Percentiles rank a stretch among this genome's conserved stretches.
These are phyloP conservation scores for Hibiscus mutabilis DNA, from an alignment of 345 rosid genomes.

Conservation along the genomic window DNA sequence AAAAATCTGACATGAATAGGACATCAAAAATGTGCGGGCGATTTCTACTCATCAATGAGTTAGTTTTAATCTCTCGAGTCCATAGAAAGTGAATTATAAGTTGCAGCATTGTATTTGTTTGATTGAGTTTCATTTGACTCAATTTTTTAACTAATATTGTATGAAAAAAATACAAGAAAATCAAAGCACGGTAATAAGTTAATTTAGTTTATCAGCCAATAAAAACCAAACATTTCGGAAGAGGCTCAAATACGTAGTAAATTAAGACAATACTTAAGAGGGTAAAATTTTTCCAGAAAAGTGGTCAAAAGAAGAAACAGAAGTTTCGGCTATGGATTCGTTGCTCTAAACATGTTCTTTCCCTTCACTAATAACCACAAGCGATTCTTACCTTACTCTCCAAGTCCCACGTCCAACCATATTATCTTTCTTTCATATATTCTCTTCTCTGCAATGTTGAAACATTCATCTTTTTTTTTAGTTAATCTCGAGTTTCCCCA, in stretches of 20 bases:
- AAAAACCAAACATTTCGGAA: not conserved
- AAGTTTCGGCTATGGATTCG: conserved; percentile 20
- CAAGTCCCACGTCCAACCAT: conserved; percentile 31
- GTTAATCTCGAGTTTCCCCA: not conserved
- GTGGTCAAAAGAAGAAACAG: conserved; percentile 14
- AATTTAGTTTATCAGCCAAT: too few relatives aligned
- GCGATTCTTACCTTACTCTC: conserved; percentile 55
- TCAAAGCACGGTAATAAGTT: not conserved
- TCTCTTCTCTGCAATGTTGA: not conserved
- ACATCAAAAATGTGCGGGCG: too few relatives aligned
- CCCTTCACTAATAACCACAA: conserved; percentile 30
- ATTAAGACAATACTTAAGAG: not conserved
- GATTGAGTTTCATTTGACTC: too few relatives aligned
- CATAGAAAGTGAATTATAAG: too few relatives aligned
- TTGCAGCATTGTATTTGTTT: too few relatives aligned
- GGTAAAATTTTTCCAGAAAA: not conserved
- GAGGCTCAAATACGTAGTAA: not conserved
- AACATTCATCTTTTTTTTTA: not conserved
- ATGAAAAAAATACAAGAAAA: too few relatives aligned
- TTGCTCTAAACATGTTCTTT: conserved; percentile 9
- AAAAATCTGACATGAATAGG: too few relatives aligned
- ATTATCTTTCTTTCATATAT: conserved; percentile 6
- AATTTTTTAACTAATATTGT: not conserved
- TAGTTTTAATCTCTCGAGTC: too few relatives aligned
- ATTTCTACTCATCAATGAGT: too few relatives aligned